Percentiles rank a stretch among this genome's conserved stretches.
Evolutionary conservation across 768 basidiomycete species (phyloP).

Genomic region (Collybiopsis confluens): DNA sequence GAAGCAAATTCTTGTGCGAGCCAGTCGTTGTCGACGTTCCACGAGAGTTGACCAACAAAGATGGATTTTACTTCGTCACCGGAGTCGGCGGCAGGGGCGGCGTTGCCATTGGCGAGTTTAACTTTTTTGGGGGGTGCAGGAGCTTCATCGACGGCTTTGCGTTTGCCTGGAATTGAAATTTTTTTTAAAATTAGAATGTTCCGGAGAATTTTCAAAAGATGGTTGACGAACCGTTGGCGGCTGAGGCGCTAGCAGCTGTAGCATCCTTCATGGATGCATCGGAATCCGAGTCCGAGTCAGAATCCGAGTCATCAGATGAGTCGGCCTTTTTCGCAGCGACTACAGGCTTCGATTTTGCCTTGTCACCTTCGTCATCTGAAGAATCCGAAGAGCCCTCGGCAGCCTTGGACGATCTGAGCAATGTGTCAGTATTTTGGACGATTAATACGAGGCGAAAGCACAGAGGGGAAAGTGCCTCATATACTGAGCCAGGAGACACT

Average conservation of each 20-base stretch:
- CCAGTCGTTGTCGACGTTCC: conserved; percentile 97
- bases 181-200: no score
- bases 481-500: no score
- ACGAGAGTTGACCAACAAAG: conserved; percentile 91
- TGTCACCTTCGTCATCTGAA: conserved; percentile 30
- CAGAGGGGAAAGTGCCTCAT: no score
- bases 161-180: conserved; percentile 51
- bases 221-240: conserved; percentile 37
- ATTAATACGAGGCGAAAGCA: no score
- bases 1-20: conserved; percentile 85
- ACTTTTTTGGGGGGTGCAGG: conserved; percentile 73
- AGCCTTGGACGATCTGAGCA: conserved; percentile 14
- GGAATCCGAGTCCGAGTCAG: conserved; percentile 33
- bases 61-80: conserved; percentile 55
- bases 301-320: conserved; percentile 15
- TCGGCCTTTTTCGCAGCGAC: conserved; percentile 15
- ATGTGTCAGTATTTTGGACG: conserved; percentile 14
- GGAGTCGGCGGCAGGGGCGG: conserved; percentile 33
- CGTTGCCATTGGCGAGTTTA: conserved; percentile 63
- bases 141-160: conserved; percentile 70
- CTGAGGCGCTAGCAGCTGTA: conserved; percentile 15
- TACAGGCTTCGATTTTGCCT: conserved; percentile 4
- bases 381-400: conserved; percentile 20
- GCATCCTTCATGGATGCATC: conserved; percentile 61
- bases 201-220: no score